Conservation (phyloP, 1,139 yeast genomes). For the Yamadazyma aaseri region DNA sequence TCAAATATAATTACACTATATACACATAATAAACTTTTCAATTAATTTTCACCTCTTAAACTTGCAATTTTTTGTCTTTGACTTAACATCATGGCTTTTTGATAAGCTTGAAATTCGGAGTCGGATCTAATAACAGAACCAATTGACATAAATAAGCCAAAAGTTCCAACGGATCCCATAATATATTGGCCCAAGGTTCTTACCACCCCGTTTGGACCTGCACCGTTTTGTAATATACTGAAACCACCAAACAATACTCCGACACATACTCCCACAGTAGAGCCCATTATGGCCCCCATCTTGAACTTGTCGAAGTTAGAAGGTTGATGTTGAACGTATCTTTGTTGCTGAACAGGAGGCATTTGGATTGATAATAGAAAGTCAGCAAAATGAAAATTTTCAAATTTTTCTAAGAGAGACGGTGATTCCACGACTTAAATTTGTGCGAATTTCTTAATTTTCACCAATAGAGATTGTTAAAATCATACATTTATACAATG, state of each 20-base stretch:
- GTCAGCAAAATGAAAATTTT: background rate
- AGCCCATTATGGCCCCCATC: constrained; percentile 98
- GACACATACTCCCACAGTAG: constrained; percentile 93
- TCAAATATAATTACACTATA: constrained; percentile 13
- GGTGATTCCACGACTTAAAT: too few relatives aligned
- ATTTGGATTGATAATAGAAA: constrained; percentile 25
- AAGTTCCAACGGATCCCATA: constrained; percentile 95
- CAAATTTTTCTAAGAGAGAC: too few relatives aligned
- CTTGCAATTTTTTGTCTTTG: constrained; percentile 24
- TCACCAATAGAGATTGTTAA: constrained; percentile 2
- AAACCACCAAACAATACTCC: constrained; percentile 94
- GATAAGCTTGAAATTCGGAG: constrained; percentile 42
- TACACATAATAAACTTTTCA: constrained; percentile 1
- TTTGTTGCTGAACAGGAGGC: constrained; percentile 86
- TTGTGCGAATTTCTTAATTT: too few relatives aligned
- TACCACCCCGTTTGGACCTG: constrained; percentile 98
- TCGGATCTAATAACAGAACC: constrained; percentile 92
- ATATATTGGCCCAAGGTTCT: constrained; percentile 95
- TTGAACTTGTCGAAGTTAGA: constrained; percentile 93
- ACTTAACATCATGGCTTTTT: constrained; percentile 34
- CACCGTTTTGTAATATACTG: constrained; percentile 87
- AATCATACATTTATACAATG: constrained; percentile 27
- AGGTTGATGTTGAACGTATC: constrained; percentile 73
- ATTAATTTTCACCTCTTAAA: background rate
- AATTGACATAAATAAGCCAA: constrained; percentile 93